A percentile compares a stretch with the other conserved stretches of the same genome.
Conservation (phyloP, 1,284 basidiomycete species). For the Heliocybe sulcata region DNA sequence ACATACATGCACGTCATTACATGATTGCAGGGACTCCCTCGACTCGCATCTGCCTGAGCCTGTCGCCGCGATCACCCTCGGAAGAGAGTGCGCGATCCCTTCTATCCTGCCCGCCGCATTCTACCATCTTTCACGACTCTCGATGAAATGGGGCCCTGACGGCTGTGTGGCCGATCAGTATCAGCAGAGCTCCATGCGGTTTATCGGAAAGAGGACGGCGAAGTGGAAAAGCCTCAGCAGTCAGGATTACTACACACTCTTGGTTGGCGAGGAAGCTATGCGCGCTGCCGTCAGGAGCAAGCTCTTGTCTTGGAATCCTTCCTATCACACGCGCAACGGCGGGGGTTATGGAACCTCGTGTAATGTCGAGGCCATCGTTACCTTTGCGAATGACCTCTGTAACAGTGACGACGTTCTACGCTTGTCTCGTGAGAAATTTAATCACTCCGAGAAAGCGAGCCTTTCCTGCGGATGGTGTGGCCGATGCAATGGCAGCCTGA, state of each 20-base stretch:
- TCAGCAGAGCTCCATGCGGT: not conserved
- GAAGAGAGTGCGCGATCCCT: slow-evolving; percentile 4
- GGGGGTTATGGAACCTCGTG: too few species aligned
- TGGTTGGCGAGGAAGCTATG: too few species aligned
- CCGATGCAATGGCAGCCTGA: too few species aligned
- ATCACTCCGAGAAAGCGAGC: too few species aligned
- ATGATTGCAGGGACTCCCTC: not conserved
- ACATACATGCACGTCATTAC: not conserved
- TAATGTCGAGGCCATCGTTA: too few species aligned
- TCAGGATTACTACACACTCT: not conserved
- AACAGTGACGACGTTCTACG: too few species aligned
- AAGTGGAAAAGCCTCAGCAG: not conserved
- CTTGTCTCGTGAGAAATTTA: too few species aligned
- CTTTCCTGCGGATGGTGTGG: too few species aligned
- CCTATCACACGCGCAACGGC: too few species aligned
- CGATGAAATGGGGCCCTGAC: not conserved
- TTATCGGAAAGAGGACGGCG: not conserved
- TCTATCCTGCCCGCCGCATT: slow-evolving; percentile 10
- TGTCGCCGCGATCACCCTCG: slow-evolving; percentile 7
- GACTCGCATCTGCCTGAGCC: slow-evolving; percentile 8
- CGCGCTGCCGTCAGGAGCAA: too few species aligned
- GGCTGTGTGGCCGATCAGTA: not conserved
- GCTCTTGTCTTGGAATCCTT: too few species aligned
- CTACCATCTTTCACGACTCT: slow-evolving; percentile 5
- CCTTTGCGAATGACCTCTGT: too few species aligned